Base-by-base conservation (phyloP, 192 early-diverging fungal species). In the Dissophora ornata region DNA sequence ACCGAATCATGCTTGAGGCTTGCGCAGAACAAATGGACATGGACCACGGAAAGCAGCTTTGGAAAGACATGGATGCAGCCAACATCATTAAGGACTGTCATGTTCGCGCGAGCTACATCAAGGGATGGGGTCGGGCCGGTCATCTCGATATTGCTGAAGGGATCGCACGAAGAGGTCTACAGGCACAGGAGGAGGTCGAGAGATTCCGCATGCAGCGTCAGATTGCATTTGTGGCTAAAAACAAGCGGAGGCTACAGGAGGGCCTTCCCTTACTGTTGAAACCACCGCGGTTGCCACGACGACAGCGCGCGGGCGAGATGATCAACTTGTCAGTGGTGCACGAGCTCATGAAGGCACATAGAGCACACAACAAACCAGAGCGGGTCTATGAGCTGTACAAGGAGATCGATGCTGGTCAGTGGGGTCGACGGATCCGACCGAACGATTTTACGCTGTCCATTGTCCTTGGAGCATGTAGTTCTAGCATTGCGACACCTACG, bases 21-120 rank as follows among this genome's bases (percentile, higher is more conserved):
- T 75, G 71, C 42, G 71, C 71, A 10, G 71, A 75, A n/a, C 71
- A 75, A 21, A 66, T 75, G 62, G 71, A 75, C 10, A 75, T 75
- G 63, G 71, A 67, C 21, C 26, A 41, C 8, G 71, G 45, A 4
- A 44, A 52, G 28, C 50, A 38, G 24, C 45, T 75, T 1, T 75
- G 71, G 71, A 21, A 46, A 3, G 62, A 75, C 25, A 66, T 75
- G 62, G 26, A 38, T 1, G 25, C 13, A 9, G 19, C 38, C 16
- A 59, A 53, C 7, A 42, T 75, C 15, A 19, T 30, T n/a, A 26
- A 52, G 16, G 57, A 66, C 21, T 59, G 71, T 15, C 29, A 60
- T 46, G 48, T 75, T 1, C 61, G 71, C 16, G 57, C 71, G 0
- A 67, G 62, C 18, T 75, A 55, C 54, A 57, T 75, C 15, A 75